Base-by-base conservation (phyloP, 306 rosid species). In the Trichosanthes cucumerina region DNA sequence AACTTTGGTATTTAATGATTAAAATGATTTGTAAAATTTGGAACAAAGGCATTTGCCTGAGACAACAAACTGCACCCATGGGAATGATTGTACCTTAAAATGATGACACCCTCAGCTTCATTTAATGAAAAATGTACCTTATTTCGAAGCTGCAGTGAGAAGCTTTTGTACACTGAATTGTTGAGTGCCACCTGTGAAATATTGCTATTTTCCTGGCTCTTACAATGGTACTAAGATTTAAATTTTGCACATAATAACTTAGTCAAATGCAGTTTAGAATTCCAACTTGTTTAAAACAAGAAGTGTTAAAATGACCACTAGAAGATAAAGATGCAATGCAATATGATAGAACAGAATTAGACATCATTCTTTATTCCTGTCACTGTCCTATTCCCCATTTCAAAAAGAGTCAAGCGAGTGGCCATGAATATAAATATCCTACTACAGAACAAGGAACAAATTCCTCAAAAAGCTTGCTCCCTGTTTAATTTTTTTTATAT, bases 31-130 rank as follows among this genome's bases (percentile, higher is more conserved):
- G 73, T 10, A 18, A 66, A 36, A 3, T 34, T 38, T 66, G 26
- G 49, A 66, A 39, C 3, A 66, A 66, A 31, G 52, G 18, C 33
- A 39, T 21, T 64, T 68, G 4, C 52, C 49, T 68, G 23, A 26
- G 38, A 71, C 56, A 46, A 44, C 33, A 72, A 72, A 72, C 59
- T 46, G 77, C 43, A 47, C 1, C 26, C 77, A 49, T 26, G 19
- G 60, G 76, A 23, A 70, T 13, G 56, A 73, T 49, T 73, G 77
- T 26, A 73, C 77, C 77, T 73, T 70, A 13, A 21, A 44, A 70
- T 70, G 56, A 70, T 70, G 56, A 44, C 56, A 70, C 9, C 34
- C 76, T 24, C 76, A 49, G 77, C 26, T 72, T 72, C 77, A 72
- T 72, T 72, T 9, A 72, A 72, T 72, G 26, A 47, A 72, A 72